Evolutionary conservation across 2,329 filamentous ascomycete species (phyloP).

Genomic region (Metarhizium robertsii): DNA sequence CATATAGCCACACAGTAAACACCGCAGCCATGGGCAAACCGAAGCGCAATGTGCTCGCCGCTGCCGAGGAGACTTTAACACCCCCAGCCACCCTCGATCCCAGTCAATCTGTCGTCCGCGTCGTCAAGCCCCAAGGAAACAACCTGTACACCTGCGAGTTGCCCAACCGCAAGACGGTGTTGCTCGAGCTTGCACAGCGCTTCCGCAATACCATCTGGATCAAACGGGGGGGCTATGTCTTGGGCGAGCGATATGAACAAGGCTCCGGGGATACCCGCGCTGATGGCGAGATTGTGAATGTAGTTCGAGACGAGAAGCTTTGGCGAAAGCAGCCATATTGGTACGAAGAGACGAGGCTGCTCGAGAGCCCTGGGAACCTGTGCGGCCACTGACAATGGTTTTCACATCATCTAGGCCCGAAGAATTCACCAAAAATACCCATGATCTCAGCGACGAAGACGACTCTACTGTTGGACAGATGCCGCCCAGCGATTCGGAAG

Average conservation of each 20-base stretch:
- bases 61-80: constrained; percentile 59
- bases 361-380: not conserved
- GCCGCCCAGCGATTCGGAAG: constrained; percentile 73
- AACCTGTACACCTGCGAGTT: constrained; percentile 76
- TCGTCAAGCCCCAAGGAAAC: constrained; percentile 78
- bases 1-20: not conserved
- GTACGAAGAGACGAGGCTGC: constrained; percentile 34
- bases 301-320: constrained; percentile 80
- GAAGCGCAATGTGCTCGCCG: constrained; percentile 69
- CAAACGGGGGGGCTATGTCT: constrained; percentile 76
- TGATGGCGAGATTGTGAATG: constrained; percentile 81
- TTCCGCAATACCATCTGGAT: constrained; percentile 95
- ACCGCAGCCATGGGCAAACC: constrained; percentile 24
- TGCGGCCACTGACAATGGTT: constrained; percentile 11
- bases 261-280: constrained; percentile 68
- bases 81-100: constrained; percentile 49
- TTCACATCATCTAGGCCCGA: constrained; percentile 50
- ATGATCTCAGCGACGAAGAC: constrained; percentile 57
- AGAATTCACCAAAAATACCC: constrained; percentile 61
- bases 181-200: constrained; percentile 73
- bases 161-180: constrained; percentile 53
- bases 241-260: constrained; percentile 60
- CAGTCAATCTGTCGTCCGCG: constrained; percentile 63
- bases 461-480: constrained; percentile 76
- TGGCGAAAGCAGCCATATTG: constrained; percentile 90